Evolutionary conservation across 176 grass and related monocot genomes (phyloP).

Genomic region (Chrysopogon serrulatus): DNA sequence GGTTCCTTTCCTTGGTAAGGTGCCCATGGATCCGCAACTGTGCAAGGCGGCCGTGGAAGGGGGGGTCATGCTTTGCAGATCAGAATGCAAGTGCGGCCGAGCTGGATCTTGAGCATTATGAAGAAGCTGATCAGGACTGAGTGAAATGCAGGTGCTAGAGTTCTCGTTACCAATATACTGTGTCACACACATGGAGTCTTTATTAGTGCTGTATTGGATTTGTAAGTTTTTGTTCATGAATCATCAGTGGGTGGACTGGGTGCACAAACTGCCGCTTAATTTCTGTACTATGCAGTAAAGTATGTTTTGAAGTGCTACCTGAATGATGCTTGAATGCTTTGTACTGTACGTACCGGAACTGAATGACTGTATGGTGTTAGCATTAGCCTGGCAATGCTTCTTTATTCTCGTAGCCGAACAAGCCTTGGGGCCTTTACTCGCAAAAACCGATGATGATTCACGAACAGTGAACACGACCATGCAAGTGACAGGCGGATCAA

Average conservation of each 20-base stretch:
- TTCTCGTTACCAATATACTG: background rate
- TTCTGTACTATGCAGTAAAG: too few species aligned
- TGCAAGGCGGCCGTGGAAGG: constrained; percentile 92
- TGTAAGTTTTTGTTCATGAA: too few species aligned
- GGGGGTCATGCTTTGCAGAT: constrained; percentile 74
- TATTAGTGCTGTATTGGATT: background rate
- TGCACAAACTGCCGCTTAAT: too few species aligned
- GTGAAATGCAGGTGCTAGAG: background rate
- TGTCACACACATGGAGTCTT: background rate
- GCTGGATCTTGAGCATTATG: constrained; percentile 60
- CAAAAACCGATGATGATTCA: too few species aligned
- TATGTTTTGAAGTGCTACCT: too few species aligned
- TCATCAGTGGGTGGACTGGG: too few species aligned
- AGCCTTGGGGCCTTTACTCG: too few species aligned
- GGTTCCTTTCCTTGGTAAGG: constrained; percentile 82
- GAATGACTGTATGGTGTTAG: too few species aligned
- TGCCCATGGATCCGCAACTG: constrained; percentile 82
- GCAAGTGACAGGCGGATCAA: background rate
- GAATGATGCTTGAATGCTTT: too few species aligned
- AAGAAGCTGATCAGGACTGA: constrained; percentile 52
- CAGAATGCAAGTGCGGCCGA: constrained; percentile 66
- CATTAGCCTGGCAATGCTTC: too few species aligned
- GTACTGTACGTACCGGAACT: too few species aligned
- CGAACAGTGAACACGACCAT: background rate
- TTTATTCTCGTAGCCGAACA: too few species aligned